Evolutionary conservation across 2,329 filamentous ascomycete species (phyloP), one percentile per base, ranked within the genome.

Genomic region (Sordariomycetes sp.): DNA sequence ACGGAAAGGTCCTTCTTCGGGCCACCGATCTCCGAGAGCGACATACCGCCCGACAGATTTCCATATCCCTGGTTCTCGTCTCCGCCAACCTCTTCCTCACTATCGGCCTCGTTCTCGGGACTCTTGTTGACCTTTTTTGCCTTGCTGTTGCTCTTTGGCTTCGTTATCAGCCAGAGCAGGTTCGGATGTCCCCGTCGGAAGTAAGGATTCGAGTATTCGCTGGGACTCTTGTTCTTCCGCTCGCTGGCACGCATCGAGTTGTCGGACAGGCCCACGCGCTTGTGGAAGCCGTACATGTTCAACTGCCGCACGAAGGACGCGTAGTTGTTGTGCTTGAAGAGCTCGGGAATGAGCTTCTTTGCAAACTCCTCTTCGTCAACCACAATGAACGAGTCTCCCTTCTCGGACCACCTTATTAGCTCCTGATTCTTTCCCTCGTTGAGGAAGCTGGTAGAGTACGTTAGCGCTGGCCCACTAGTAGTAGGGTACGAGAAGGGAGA

Each of bases 261-360:
- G 70, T 99, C 94, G 3, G 91, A 96, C 20, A 99, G 78, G 3
- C 89, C 89, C 3, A 94, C 89, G 50, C 89, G 86, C 76, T 99
- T 99, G 77, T 99, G 94, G 66, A 99, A 99, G 61, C 95, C 91
- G 69, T 96, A 96, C 77, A 96, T 96, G 71, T 96, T 96, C 61
- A 96, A 78, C 68, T 96, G 91, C 39, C 91, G 86, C 57, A 96
- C 91, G 68, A 96, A 96, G 62, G 91, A 96, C 53, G 91, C 91
- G 71, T 96, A 96, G 69, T 96, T 96, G 78, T 92, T 96, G 74
- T 99, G 94, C 72, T 99, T 99, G 79, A 99, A 99, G 61, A 97
- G 85, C 70, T 97, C 95, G 1, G 94, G 94, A 25, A 99, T 88
- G 64, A 99, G 86, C 42, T 89, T 90, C 72, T 96, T 97, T 22